Evolutionary conservation across 768 basidiomycete species (phyloP).

Genomic region (Inosperma sp.): DNA sequence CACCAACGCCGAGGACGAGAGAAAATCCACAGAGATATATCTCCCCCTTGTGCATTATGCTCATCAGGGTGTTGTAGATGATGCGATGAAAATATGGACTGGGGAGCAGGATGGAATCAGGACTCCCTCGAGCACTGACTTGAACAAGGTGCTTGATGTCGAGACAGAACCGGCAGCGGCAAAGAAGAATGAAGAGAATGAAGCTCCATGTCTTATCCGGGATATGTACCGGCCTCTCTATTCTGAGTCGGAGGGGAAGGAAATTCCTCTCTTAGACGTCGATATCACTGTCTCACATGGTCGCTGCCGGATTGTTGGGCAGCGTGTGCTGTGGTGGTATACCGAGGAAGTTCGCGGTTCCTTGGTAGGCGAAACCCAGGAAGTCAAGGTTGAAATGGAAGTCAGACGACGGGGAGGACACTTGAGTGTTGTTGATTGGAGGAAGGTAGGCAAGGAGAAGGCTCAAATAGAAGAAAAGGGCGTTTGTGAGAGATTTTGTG

Average conservation of each 20-base stretch:
- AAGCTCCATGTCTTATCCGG: conserved; percentile 5
- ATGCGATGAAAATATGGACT: conserved; percentile 7
- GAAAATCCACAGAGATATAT: conserved; percentile 81
- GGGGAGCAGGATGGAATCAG: conserved; percentile 1
- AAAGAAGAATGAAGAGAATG: conserved; percentile 17
- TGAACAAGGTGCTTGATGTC: conserved; percentile 12
- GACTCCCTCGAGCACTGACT: background rate
- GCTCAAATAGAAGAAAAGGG: background rate
- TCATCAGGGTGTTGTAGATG: conserved; percentile 31
- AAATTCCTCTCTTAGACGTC: conserved; percentile 33
- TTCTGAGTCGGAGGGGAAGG: conserved; percentile 4
- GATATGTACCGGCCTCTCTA: conserved; percentile 10
- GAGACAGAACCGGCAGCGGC: conserved; percentile 10
- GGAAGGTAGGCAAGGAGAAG: conserved; percentile 1
- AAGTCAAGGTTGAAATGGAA: conserved; percentile 34
- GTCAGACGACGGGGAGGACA: conserved; percentile 29
- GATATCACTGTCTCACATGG: conserved; percentile 44
- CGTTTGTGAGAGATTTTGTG: conserved; percentile 19
- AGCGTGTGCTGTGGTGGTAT: conserved; percentile 53
- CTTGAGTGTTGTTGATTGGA: conserved; percentile 21
- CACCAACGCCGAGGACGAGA: conserved; percentile 28
- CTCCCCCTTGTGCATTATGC: conserved; percentile 90
- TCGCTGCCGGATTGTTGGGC: conserved; percentile 42
- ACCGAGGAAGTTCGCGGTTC: conserved; percentile 27
- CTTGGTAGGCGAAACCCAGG: conserved; percentile 15